Evolutionary conservation across 148 eudicot species (phyloP).

Genomic region (Silene latifolia): DNA sequence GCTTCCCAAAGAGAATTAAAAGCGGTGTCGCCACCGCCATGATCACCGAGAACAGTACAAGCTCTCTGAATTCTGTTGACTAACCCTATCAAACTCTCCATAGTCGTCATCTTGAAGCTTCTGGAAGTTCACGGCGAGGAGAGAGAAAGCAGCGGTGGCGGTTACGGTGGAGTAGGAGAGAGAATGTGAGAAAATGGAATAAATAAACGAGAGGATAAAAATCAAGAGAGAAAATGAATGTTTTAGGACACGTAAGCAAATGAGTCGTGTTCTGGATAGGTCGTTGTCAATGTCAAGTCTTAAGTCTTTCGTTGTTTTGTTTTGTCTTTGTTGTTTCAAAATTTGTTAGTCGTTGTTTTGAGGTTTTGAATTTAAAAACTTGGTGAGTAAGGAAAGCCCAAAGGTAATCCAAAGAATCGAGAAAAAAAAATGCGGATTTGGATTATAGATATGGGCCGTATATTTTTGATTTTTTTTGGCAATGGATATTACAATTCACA

Average conservation of each 20-base stretch:
- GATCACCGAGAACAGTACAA: slow-evolving; percentile 84
- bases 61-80: slow-evolving; percentile 80
- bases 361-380: too few relatives aligned
- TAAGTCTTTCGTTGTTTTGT: not conserved
- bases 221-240: not conserved
- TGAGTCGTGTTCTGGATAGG: not conserved
- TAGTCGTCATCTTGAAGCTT: slow-evolving; percentile 42
- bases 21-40: slow-evolving; percentile 65
- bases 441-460: too few relatives aligned
- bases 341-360: too few relatives aligned
- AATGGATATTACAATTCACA: too few relatives aligned
- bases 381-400: too few relatives aligned
- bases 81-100: slow-evolving; percentile 86
- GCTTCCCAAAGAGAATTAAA: slow-evolving; percentile 81
- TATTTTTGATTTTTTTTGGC: too few relatives aligned
- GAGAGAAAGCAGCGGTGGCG: not conserved
- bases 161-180: not conserved
- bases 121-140: not conserved
- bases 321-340: not conserved
- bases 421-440: too few relatives aligned
- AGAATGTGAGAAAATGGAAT: not conserved
- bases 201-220: not conserved
- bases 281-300: not conserved
- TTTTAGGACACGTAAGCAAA: not conserved
- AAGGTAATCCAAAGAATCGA: too few relatives aligned